phyloP scores from a whole-genome alignment of 1,284 basidiomycete species.

The Leucoagaricus sp. region DNA sequence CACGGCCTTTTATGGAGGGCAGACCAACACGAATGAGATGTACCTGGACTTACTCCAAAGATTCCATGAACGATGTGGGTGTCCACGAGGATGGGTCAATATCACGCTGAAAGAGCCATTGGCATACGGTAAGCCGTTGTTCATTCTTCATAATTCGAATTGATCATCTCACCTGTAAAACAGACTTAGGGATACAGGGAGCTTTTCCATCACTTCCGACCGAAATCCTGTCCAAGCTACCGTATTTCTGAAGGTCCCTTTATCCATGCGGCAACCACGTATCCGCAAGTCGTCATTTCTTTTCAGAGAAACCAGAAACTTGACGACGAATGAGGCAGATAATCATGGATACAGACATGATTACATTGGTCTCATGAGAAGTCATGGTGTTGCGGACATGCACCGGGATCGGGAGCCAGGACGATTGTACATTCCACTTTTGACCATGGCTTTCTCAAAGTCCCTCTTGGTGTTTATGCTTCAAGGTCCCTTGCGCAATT shows the following conservation, averaged over 20 bases:
- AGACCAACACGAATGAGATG: not conserved
- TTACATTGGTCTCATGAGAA: too few relatives aligned
- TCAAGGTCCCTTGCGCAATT: too few relatives aligned
- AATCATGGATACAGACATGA: too few relatives aligned
- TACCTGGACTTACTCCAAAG: not conserved
- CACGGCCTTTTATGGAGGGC: not conserved
- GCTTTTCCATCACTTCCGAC: not conserved
- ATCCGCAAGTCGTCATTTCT: too few relatives aligned
- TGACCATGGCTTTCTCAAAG: too few relatives aligned
- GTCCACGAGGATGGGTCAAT: not conserved
- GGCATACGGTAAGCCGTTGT: not conserved
- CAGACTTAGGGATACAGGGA: not conserved
- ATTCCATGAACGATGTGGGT: constrained; percentile 1
- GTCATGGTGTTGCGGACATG: too few relatives aligned
- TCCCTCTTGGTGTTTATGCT: too few relatives aligned
- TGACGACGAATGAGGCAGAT: too few relatives aligned
- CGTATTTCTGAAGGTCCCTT: not conserved
- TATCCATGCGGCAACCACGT: too few relatives aligned
- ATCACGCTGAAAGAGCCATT: not conserved
- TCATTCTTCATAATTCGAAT: not conserved
- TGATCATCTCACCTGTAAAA: not conserved
- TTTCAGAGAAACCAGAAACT: too few relatives aligned
- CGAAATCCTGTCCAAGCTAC: not conserved
- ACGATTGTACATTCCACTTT: too few relatives aligned
- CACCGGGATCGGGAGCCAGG: too few relatives aligned